Evolutionary conservation across 2,329 filamentous ascomycete species (phyloP).

Genomic region (Penicillium sp.): DNA sequence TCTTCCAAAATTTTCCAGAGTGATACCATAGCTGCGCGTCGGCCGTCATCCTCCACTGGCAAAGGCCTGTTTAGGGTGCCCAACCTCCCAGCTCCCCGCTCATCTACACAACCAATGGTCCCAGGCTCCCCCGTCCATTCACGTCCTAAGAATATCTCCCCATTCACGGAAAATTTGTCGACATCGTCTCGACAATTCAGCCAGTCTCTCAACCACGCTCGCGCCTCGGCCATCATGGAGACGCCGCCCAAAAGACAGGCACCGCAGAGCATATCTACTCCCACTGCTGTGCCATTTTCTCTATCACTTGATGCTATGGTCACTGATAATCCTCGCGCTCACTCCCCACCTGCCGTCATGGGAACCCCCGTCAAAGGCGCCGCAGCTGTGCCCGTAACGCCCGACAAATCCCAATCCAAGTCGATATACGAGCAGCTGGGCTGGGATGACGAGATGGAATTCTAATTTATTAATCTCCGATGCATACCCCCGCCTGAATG

Average conservation of each 20-base stretch:
- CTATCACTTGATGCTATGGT: conserved; percentile 3
- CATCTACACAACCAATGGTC: conserved; percentile 18
- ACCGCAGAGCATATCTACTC: background rate
- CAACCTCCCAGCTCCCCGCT: conserved; percentile 25
- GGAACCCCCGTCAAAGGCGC: conserved; percentile 35
- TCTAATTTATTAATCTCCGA: conserved; percentile 8
- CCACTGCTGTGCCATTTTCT: conserved; percentile 10
- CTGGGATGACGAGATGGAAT: conserved; percentile 41
- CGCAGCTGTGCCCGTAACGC: conserved; percentile 29
- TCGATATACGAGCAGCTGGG: conserved; percentile 46
- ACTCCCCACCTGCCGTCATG: conserved; percentile 21
- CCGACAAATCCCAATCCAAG: conserved; percentile 34
- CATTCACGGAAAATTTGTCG: background rate
- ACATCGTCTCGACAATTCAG: conserved; percentile 7
- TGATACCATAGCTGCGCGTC: conserved; percentile 10
- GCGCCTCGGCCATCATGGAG: conserved; percentile 28
- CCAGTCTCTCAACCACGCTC: conserved; percentile 1
- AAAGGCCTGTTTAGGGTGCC: conserved; percentile 27
- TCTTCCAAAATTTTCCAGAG: conserved; percentile 24
- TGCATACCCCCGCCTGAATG: background rate
- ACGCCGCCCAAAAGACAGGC: conserved; percentile 27
- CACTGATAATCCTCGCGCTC: conserved; percentile 4
- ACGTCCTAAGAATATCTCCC: conserved; percentile 15
- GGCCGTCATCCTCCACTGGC: conserved; percentile 17
- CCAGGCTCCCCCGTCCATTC: conserved; percentile 31